Base-by-base conservation (phyloP, 345 rosid species). In the Populus nigra region DNA sequence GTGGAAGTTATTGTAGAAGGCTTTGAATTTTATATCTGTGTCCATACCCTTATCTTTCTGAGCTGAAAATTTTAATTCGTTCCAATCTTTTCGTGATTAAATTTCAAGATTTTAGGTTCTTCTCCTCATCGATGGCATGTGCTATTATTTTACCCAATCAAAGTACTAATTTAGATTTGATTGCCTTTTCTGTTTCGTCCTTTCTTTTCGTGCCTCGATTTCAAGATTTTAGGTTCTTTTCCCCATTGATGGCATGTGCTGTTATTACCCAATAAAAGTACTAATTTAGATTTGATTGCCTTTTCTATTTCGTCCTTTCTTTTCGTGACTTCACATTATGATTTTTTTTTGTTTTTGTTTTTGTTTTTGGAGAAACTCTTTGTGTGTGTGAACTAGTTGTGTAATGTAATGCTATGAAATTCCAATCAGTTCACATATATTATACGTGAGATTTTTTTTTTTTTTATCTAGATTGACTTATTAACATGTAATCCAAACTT, bases 31-130 rank as follows among this genome's bases (percentile, higher is more conserved):
- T 27, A 69, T 76, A 76, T 10, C 0, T 18, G 31, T 5, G 41
- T 13, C 50, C 39, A 31, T 15, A 36, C 8, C 36, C 36, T 70
- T n/a, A 1, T 5, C n/a, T 9, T 49, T 27, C 49, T 4, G 5
- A 5, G 22, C 11, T 8, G 11, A 29, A 68, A 17, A 66, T 25
- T 31, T 69, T 53, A 11, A 74, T 27, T 63, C 11, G 7, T 67
- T 10, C 38, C 77, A 31, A 63, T 77, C 88, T 82, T 85, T 80
- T 36, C 76, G 78, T 85, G 88, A 82, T 50, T 79, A 16, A 66
- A 16, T 29, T 66, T 31, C 31, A 8, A 17, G 17, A 27, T 12
- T 15, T 33, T 33, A 31, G 41, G 15, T 33, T 12, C 8, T 13
- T 35, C n/a, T 35, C 39, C n/a, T 66, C 39, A 3, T 25, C 10